Base-by-base conservation (phyloP, 257 asterid genomes). In the Nyctanthes arbortristis region DNA sequence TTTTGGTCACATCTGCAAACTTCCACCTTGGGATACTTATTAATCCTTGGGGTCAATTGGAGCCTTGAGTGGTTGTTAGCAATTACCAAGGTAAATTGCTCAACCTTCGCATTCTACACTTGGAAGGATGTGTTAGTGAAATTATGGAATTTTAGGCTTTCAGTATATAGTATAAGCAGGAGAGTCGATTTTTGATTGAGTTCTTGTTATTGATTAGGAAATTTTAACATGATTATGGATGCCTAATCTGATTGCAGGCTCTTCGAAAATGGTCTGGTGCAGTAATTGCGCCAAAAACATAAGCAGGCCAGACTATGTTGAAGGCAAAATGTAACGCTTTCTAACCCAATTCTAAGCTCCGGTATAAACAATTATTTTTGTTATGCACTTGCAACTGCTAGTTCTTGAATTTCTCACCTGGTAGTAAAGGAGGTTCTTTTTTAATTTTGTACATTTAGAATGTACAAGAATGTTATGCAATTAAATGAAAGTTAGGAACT, bases 311-410 rank as follows among this genome's bases (percentile, higher is more conserved):
- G 79, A 67, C 58, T 1, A 24, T 45, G 55, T 43, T 7, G 89
- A 84, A 0, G 89, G 89, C 49, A 88, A 69, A 70, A 73, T 73
- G 95, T 88, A 68, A 75, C 87, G 9, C 39, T 65, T 61, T 63
- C 20, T 56, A n/a, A 22, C 2, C 4, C 43, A 61, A 14, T 37
- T 33, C 60, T 35, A n/a, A 16, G 31, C 25, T 25, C 33, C 6
- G 32, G 20, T 3, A 16, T 60, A 20, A 20, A 22, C 3, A 28
- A 22, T n/a, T 20, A 24, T 4, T n/a, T n/a, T n/a, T n/a, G n/a
- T n/a, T n/a, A n/a, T n/a, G n/a, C n/a, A n/a, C n/a, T n/a, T n/a
- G n/a, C n/a, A n/a, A n/a, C n/a, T n/a, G 47, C 22, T 16, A 29
- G 43, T 25, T 47, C 22, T 43, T 43, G 22, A 43, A n/a, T 43